These are phyloP conservation scores for Solanum stenotomum DNA, from an alignment of 257 asterid genomes.

Conservation along the genomic window DNA sequence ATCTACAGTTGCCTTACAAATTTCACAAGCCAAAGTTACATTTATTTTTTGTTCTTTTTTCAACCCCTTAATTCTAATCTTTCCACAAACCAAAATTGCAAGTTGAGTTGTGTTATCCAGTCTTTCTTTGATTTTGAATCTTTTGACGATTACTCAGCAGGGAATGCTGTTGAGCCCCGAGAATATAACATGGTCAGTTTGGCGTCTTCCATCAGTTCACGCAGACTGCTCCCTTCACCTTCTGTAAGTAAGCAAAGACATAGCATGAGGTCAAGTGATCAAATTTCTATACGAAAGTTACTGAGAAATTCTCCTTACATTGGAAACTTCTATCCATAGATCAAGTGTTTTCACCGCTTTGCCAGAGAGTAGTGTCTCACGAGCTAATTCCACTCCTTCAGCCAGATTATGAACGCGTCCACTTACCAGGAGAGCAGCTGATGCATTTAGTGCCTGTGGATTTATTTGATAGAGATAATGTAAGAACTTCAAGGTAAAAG, in stretches of 20 bases:
- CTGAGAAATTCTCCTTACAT: conserved; percentile 28
- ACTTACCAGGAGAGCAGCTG: conserved; percentile 79
- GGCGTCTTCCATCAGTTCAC: neutral
- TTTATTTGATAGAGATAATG: neutral
- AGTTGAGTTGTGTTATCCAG: neutral
- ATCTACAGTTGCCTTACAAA: neutral
- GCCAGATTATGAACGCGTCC: conserved; percentile 49
- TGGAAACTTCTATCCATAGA: conserved; percentile 58
- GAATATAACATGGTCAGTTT: neutral
- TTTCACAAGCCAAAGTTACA: neutral
- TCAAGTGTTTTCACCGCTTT: conserved; percentile 69
- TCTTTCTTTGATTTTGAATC: neutral
- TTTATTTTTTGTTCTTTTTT: neutral
- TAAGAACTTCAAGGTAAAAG: neutral
- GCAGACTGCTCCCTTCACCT: neutral
- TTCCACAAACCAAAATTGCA: neutral
- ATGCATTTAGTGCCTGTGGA: conserved; percentile 76
- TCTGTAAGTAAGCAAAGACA: neutral
- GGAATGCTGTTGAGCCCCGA: neutral
- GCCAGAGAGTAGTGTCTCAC: conserved; percentile 54
- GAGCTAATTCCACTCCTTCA: conserved; percentile 73
- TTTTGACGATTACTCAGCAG: neutral
- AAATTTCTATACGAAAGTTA: neutral
- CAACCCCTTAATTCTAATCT: neutral
- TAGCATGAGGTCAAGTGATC: neutral